phyloP scores from a whole-genome alignment of 768 basidiomycete species.

The Harrya chromipes region DNA sequence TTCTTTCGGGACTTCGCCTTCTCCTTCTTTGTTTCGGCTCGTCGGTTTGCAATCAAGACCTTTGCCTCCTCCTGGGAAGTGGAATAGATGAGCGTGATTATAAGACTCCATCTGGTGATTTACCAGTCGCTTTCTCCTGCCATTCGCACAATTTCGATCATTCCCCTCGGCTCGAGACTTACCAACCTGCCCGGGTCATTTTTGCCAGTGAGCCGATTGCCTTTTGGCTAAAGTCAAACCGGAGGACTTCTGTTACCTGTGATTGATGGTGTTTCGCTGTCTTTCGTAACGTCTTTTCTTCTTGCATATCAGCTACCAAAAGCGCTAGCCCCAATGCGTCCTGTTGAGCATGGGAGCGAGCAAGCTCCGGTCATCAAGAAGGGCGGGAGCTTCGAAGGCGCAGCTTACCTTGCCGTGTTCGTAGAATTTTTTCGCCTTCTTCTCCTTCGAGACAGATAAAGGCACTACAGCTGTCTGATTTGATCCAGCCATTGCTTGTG shows the following conservation, averaged over 20 bases:
- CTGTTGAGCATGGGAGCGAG: conserved; percentile 29
- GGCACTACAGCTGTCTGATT: conserved; percentile 20
- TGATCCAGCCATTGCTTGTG: conserved; percentile 27
- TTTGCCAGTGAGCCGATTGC: conserved; percentile 18
- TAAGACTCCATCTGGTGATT: conserved; percentile 17
- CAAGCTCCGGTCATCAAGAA: conserved; percentile 22
- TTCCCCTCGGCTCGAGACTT: conserved; percentile 28
- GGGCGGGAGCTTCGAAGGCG: conserved; percentile 7
- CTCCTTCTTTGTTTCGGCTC: conserved; percentile 38
- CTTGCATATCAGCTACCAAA: conserved; percentile 44
- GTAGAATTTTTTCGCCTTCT: conserved; percentile 27
- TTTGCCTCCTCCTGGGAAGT: conserved; percentile 42
- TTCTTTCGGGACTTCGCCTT: conserved; percentile 35
- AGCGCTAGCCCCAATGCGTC: conserved; percentile 47
- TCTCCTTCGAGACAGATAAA: conserved; percentile 24
- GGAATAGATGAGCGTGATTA: conserved; percentile 9
- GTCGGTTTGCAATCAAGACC: conserved; percentile 35
- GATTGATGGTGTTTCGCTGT: conserved; percentile 38
- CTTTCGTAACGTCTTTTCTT: conserved; percentile 41
- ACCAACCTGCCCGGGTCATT: conserved; percentile 20
- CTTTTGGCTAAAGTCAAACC: conserved; percentile 12
- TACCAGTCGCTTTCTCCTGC: conserved; percentile 40
- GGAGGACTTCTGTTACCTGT: conserved; percentile 31
- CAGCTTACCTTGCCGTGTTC: conserved; percentile 33
- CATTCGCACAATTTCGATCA: conserved; percentile 24